These are phyloP conservation scores for Pseudogymnoascus sp. DNA, from an alignment of 2,329 filamentous ascomycete species.

Conservation along the genomic window DNA sequence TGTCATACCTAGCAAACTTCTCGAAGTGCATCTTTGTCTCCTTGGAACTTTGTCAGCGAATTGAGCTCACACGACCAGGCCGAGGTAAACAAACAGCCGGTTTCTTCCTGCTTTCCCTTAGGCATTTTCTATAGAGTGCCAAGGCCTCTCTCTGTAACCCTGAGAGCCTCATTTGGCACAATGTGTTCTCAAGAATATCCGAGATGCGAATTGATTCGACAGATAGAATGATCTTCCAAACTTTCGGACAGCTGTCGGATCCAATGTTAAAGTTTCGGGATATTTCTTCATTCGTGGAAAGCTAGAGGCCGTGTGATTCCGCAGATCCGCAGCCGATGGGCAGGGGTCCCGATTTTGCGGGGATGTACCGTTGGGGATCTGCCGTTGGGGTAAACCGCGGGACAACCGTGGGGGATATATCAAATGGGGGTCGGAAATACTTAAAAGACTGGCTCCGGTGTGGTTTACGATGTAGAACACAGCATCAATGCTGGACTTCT, in stretches of 20 bases:
- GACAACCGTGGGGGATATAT: neutral
- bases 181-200: neutral
- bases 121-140: conserved; percentile 74
- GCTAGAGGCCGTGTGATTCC: conserved; percentile 2
- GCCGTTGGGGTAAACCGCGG: conserved; percentile 1
- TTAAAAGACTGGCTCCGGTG: neutral
- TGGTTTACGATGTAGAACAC: neutral
- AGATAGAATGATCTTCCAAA: neutral
- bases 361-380: neutral
- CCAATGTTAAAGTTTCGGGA: neutral
- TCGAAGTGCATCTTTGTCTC: conserved; percentile 52
- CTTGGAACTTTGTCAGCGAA: conserved; percentile 29
- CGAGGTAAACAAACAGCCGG: conserved; percentile 47
- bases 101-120: conserved; percentile 75
- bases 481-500: neutral
- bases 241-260: conserved; percentile 3
- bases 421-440: conserved; percentile 7
- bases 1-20: conserved; percentile 50
- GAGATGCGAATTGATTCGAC: neutral
- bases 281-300: conserved; percentile 7
- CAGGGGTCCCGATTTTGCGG: neutral
- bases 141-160: conserved; percentile 88
- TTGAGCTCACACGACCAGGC: conserved; percentile 7
- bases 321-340: conserved; percentile 1
- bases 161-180: conserved; percentile 49